phyloP scores from a whole-genome alignment of 495 filamentous ascomycete genomes.

The Neurospora tetrasperma region DNA sequence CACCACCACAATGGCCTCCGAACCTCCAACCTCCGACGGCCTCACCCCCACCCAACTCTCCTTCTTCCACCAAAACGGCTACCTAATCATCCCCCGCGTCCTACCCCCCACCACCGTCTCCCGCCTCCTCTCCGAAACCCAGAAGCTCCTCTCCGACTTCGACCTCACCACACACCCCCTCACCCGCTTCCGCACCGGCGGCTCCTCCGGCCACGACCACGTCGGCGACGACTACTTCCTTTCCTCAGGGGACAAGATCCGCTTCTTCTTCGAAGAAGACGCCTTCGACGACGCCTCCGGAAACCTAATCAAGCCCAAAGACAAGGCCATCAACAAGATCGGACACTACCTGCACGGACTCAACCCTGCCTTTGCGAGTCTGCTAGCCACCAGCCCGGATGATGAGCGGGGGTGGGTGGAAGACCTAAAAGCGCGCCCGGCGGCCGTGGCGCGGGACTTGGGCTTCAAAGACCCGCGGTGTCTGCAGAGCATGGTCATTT shows the following conservation, averaged over 20 bases:
- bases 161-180: conserved; percentile 72
- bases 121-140: conserved; percentile 63
- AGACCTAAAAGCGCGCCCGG: conserved; percentile 25
- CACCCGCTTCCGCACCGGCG: conserved; percentile 83
- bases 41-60: conserved; percentile 64
- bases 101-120: conserved; percentile 53
- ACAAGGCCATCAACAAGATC: conserved; percentile 88
- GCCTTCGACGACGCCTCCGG: conserved; percentile 48
- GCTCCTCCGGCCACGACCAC: conserved; percentile 51
- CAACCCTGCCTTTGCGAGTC: conserved; percentile 56
- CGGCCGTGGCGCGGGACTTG: conserved; percentile 57
- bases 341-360: conserved; percentile 79
- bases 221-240: conserved; percentile 96
- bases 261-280: conserved; percentile 95
- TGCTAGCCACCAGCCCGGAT: conserved; percentile 43
- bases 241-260: conserved; percentile 73
- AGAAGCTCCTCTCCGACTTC: conserved; percentile 64
- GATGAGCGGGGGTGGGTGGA: conserved; percentile 9
- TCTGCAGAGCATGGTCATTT: conserved; percentile 95
- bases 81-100: conserved; percentile 75
- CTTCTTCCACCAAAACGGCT: conserved; percentile 72
- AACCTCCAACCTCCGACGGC: conserved; percentile 19
- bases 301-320: conserved; percentile 61
- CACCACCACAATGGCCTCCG: neutral
- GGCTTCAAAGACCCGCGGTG: conserved; percentile 60